Percentiles rank a stretch among this genome's conserved stretches.
These are phyloP conservation scores for Fusarium devonianum DNA, from an alignment of 2,329 filamentous ascomycete species.

Conservation along the genomic window DNA sequence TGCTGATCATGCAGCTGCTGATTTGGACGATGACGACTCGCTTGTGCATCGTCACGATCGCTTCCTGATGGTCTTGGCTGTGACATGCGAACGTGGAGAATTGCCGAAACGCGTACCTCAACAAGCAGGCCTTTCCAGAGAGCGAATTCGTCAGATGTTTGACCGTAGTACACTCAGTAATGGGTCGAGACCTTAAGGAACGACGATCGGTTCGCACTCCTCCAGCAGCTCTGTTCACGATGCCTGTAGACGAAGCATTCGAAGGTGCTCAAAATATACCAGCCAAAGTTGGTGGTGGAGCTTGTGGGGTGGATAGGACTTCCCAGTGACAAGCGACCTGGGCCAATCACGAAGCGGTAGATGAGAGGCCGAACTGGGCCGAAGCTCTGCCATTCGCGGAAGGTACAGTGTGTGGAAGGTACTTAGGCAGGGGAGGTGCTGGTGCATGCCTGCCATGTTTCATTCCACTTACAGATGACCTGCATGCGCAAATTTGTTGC, in stretches of 20 bases:
- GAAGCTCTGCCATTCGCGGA: neutral
- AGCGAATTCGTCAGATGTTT: neutral
- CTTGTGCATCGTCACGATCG: constrained; percentile 28
- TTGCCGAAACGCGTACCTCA: constrained; percentile 18
- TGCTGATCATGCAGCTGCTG: constrained; percentile 22
- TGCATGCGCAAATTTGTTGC: no score
- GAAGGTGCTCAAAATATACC: constrained; percentile 29
- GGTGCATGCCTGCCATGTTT: constrained; percentile 16
- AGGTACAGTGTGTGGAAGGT: neutral
- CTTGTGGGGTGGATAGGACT: constrained; percentile 16
- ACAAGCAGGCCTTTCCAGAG: no score
- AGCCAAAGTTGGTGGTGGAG: constrained; percentile 24
- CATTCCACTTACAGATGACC: no score
- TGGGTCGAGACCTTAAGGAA: no score
- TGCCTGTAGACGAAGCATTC: constrained; percentile 5
- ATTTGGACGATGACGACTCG: constrained; percentile 21
- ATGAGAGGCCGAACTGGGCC: constrained; percentile 16
- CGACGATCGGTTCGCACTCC: constrained; percentile 33
- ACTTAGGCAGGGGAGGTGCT: constrained; percentile 23
- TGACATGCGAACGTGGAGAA: constrained; percentile 34
- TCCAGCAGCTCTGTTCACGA: constrained; percentile 18
- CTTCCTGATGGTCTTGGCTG: constrained; percentile 35
- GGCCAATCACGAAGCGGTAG: constrained; percentile 19
- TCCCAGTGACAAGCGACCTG: constrained; percentile 6
- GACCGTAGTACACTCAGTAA: neutral